Conservation (phyloP, 768 basidiomycete species). For the Fistulinella prunicolor region DNA sequence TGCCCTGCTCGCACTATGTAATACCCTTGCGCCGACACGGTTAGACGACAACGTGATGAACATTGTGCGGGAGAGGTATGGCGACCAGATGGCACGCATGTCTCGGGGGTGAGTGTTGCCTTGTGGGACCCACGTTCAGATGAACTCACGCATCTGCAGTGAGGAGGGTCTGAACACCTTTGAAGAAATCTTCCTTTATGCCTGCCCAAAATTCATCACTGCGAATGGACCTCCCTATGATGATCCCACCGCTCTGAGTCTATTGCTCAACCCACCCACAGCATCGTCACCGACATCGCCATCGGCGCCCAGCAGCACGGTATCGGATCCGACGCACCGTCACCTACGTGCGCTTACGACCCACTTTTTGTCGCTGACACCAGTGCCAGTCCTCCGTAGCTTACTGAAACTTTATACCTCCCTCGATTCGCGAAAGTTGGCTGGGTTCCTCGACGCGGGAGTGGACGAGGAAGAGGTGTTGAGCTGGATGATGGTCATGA, state of each 20-base stretch:
- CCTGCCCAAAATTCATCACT: constrained; percentile 95
- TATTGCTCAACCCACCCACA: constrained; percentile 41
- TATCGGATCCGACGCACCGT: constrained; percentile 71
- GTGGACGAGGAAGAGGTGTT: constrained; percentile 92
- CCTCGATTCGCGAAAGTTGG: constrained; percentile 86
- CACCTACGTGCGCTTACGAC: constrained; percentile 84
- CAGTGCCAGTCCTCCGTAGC: constrained; percentile 82
- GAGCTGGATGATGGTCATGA: constrained; percentile 96
- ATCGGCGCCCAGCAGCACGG: constrained; percentile 13
- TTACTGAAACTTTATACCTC: constrained; percentile 96
- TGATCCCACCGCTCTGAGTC: constrained; percentile 58
- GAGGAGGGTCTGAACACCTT: constrained; percentile 58
- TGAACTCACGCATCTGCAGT: constrained; percentile 31
- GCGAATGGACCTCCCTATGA: constrained; percentile 95
- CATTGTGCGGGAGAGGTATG: constrained; percentile 88
- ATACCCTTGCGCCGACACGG: constrained; percentile 87
- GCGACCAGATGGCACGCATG: constrained; percentile 89
- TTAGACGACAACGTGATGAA: constrained; percentile 94
- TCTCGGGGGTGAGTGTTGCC: constrained; percentile 62
- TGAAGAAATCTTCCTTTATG: constrained; percentile 76
- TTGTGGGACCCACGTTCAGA: not conserved
- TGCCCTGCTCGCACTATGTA: constrained; percentile 90
- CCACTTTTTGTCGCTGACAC: constrained; percentile 71
- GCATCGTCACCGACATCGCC: constrained; percentile 32
- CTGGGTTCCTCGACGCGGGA: constrained; percentile 73